These are phyloP conservation scores for Hura crepitans DNA, from an alignment of 441 rosid genomes.

Conservation along the genomic window DNA sequence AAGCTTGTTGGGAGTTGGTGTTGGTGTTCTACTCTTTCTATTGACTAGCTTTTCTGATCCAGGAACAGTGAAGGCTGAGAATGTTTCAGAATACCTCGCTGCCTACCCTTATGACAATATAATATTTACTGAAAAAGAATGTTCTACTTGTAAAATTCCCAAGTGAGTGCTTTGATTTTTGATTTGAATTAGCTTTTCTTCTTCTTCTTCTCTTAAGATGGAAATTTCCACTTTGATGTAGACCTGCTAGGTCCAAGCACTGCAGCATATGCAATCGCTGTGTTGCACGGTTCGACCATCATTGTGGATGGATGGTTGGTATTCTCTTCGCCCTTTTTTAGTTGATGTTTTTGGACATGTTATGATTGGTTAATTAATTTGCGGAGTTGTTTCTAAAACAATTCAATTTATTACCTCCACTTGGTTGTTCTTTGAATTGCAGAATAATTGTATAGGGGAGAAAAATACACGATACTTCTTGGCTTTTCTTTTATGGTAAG, in stretches of 20 bases:
- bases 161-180: slow-evolving; percentile 53
- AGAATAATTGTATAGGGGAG: slow-evolving; percentile 83
- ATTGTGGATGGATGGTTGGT: slow-evolving; percentile 85
- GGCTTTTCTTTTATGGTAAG: slow-evolving; percentile 81
- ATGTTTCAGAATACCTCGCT: slow-evolving; percentile 56
- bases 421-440: slow-evolving; percentile 29
- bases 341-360: neutral
- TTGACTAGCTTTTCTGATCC: slow-evolving; percentile 90
- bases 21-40: slow-evolving; percentile 70
- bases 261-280: slow-evolving; percentile 87
- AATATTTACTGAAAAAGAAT: slow-evolving; percentile 65
- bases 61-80: slow-evolving; percentile 64
- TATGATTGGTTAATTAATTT: neutral
- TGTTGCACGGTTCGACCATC: slow-evolving; percentile 95
- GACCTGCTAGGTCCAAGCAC: slow-evolving; percentile 96
- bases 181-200: slow-evolving; percentile 10
- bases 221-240: slow-evolving; percentile 28
- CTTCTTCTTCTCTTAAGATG: slow-evolving; percentile 13
- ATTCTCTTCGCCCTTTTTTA: slow-evolving; percentile 12
- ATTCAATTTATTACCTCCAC: slow-evolving; percentile 7
- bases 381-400: slow-evolving; percentile 3
- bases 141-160: slow-evolving; percentile 74
- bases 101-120: slow-evolving; percentile 80
- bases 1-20: slow-evolving; percentile 61
- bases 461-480: slow-evolving; percentile 61